Conservation (phyloP, 352 stramenopile species). For the Blastocystis sp. region DNA sequence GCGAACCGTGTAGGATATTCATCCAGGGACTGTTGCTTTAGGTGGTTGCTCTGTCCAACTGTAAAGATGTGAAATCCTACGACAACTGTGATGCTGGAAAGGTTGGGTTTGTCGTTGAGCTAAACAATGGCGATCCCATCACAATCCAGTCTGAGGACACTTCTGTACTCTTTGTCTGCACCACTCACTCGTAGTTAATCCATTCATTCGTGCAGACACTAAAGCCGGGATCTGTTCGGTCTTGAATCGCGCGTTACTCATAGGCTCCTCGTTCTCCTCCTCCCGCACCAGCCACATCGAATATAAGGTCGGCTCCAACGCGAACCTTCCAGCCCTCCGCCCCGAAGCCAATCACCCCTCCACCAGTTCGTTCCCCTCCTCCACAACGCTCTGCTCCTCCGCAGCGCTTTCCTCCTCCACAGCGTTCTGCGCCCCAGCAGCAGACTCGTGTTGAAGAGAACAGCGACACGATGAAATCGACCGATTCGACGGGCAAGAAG, state of each 20-base stretch:
- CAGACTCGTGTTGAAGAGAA: neutral
- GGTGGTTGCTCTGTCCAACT: conserved; percentile 35
- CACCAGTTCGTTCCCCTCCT: conserved; percentile 44
- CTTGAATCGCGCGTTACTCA: neutral
- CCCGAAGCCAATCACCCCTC: neutral
- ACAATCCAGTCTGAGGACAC: conserved; percentile 28
- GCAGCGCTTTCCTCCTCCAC: neutral
- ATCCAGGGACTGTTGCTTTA: no score
- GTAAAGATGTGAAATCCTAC: neutral
- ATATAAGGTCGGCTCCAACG: no score
- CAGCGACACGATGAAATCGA: neutral
- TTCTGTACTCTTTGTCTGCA: neutral
- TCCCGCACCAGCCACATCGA: no score
- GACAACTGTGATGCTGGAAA: neutral
- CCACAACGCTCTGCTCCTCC: conserved; percentile 7
- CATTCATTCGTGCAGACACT: neutral
- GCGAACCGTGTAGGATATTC: conserved; percentile 14
- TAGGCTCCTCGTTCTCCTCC: neutral
- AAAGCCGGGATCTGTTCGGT: neutral
- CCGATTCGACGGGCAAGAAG: neutral
- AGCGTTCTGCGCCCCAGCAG: no score
- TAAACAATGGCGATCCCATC: conserved; percentile 18
- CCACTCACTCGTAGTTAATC: neutral
- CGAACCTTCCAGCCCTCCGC: no score
- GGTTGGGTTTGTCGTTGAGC: conserved; percentile 15